A percentile compares a stretch with the other conserved stretches of the same genome.
Evolutionary conservation across 305 asterid genomes (phyloP).

Genomic region (Solanum aculeatissimum): DNA sequence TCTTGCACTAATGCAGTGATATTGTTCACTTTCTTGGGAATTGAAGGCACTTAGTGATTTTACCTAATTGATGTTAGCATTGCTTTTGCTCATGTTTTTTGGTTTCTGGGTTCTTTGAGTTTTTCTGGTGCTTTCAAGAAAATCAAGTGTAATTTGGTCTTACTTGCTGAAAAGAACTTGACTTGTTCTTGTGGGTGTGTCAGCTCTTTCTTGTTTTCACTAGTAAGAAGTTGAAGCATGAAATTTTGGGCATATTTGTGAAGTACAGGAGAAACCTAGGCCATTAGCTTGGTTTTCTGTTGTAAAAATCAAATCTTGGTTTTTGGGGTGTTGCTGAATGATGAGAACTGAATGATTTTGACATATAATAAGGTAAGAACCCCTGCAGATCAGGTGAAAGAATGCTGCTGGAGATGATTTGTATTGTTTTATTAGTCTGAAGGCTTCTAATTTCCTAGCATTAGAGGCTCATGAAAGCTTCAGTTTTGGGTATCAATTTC

Average conservation of each 20-base stretch:
- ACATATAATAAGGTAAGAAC: not conserved
- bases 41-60: conserved; percentile 5
- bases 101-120: not conserved
- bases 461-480: not conserved
- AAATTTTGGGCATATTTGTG: not conserved
- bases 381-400: not conserved
- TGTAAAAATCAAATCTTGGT: conserved; percentile 1
- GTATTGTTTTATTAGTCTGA: not conserved
- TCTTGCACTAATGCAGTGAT: not conserved
- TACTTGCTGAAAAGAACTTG: not conserved
- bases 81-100: conserved; percentile 7
- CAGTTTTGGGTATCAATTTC: not conserved
- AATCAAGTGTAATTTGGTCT: not conserved
- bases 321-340: not conserved
- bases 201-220: conserved; percentile 1
- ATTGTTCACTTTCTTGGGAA: conserved; percentile 7
- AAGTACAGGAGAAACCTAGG: not conserved
- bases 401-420: not conserved
- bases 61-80: not conserved
- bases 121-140: not conserved
- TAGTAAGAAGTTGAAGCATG: conserved; percentile 6
- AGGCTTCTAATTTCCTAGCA: not conserved
- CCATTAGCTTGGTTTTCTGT: conserved; percentile 2
- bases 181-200: conserved; percentile 25
- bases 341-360: not conserved